Evolutionary conservation across 495 filamentous ascomycete genomes (phyloP).

Genomic region (Umbilicaria muhlenbergii): DNA sequence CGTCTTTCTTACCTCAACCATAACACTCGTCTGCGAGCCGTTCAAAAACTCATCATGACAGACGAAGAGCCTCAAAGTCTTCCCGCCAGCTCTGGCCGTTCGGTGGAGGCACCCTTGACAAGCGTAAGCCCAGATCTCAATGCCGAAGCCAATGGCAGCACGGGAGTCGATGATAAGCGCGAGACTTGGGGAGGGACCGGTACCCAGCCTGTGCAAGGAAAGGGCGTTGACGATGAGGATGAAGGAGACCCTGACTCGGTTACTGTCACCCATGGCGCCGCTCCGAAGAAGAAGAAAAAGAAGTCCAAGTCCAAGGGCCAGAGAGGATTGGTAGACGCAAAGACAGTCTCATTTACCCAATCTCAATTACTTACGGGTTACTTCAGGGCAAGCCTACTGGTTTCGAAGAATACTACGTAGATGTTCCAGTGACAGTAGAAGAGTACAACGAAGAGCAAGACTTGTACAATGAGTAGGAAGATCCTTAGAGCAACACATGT

Average conservation of each 20-base stretch:
- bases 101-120: no score
- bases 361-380: neutral
- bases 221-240: neutral
- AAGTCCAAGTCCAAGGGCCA: slow-evolving; percentile 29
- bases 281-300: slow-evolving; percentile 14
- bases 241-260: neutral
- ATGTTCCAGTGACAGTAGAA: slow-evolving; percentile 57
- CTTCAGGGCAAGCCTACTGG: slow-evolving; percentile 35
- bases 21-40: no score
- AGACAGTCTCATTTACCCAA: no score
- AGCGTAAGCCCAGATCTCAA: no score
- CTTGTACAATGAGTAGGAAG: slow-evolving; percentile 37
- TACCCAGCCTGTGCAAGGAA: no score
- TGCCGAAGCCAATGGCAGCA: no score
- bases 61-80: no score
- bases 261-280: neutral
- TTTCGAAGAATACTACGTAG: slow-evolving; percentile 59
- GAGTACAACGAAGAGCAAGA: slow-evolving; percentile 44
- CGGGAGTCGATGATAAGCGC: no score
- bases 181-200: no score
- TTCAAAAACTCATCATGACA: no score
- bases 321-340: slow-evolving; percentile 23
- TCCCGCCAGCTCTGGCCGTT: no score
- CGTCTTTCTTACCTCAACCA: no score
- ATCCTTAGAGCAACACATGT: neutral